Evolutionary conservation across 345 rosid species (phyloP).

Genomic region (Eucalyptus cladocalyx): DNA sequence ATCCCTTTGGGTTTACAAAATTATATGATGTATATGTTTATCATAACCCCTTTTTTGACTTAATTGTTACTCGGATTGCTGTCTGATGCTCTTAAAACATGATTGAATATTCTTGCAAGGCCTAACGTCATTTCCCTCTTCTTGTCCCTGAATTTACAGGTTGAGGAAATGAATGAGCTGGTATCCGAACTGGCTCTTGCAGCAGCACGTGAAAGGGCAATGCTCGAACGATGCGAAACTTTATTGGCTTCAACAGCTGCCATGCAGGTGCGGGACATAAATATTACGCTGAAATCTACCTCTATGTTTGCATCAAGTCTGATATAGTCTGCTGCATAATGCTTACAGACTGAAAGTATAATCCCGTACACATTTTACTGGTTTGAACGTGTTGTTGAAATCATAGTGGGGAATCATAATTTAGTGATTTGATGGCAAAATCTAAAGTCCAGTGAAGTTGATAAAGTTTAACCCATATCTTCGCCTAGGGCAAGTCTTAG

Average conservation of each 20-base stretch:
- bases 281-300: background rate
- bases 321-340: background rate
- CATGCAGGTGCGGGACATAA: conserved; percentile 35
- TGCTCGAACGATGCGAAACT: conserved; percentile 60
- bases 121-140: background rate
- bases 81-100: background rate
- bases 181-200: conserved; percentile 56
- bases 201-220: conserved; percentile 34
- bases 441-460: background rate
- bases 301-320: background rate
- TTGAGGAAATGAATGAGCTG: conserved; percentile 41
- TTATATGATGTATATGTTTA: background rate
- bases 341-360: background rate
- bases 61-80: background rate
- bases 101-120: background rate
- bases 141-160: conserved; percentile 7
- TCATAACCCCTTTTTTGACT: background rate
- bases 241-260: conserved; percentile 55
- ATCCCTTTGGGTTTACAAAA: background rate
- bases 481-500: background rate
- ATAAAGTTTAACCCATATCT: background rate
- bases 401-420: background rate
- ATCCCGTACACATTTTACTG: background rate
- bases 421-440: background rate
- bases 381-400: background rate